Evolutionary conservation across 257 asterid species (phyloP).

Genomic region (Solanum corneliomulleri): DNA sequence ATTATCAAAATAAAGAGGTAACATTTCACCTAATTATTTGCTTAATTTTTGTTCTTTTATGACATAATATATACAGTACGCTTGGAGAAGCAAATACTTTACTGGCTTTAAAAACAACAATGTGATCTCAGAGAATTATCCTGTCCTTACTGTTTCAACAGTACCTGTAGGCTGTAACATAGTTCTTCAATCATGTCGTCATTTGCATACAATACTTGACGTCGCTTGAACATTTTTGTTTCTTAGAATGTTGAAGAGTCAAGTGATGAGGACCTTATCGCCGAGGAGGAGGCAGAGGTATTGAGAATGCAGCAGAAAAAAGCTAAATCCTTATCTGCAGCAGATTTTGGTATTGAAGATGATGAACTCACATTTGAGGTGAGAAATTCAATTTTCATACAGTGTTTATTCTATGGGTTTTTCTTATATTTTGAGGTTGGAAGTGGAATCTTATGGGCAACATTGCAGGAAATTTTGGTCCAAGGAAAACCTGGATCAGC

Average conservation of each 20-base stretch:
- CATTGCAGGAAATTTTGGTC: slow-evolving; percentile 53
- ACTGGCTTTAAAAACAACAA: not conserved
- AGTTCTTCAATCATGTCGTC: not conserved
- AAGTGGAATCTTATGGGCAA: not conserved
- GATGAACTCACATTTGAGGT: slow-evolving; percentile 74
- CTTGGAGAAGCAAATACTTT: not conserved
- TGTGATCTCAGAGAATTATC: not conserved
- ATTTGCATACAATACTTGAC: not conserved
- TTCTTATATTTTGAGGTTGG: not conserved
- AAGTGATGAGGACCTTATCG: slow-evolving; percentile 66
- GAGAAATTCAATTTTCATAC: slow-evolving; percentile 1
- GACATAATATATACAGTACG: not conserved
- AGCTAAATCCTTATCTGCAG: slow-evolving; percentile 35
- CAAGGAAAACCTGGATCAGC: slow-evolving; percentile 29
- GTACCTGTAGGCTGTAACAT: not conserved
- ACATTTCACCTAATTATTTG: not conserved
- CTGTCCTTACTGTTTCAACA: not conserved
- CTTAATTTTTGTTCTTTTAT: not conserved
- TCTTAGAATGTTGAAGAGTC: slow-evolving; percentile 27
- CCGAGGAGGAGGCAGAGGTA: slow-evolving; percentile 71
- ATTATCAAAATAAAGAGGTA: slow-evolving; percentile 24
- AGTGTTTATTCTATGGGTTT: not conserved
- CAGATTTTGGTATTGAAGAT: slow-evolving; percentile 75
- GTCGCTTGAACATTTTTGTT: not conserved
- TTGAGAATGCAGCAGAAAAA: slow-evolving; percentile 49